phyloP scores from a whole-genome alignment of 2,329 filamentous ascomycete genomes.

The Podosphaera fusca region DNA sequence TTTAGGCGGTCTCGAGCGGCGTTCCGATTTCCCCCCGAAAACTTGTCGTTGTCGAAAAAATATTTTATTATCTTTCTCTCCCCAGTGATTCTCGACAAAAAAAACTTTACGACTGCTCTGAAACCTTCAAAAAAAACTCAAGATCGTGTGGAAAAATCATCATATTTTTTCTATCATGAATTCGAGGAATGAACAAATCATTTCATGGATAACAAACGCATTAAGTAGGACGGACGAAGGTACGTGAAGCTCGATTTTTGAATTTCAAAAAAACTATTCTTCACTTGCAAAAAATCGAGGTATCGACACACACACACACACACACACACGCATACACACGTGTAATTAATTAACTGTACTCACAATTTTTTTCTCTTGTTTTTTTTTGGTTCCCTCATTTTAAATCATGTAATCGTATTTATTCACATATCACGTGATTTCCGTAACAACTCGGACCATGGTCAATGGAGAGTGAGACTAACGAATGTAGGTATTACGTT shows the following conservation, averaged over 20 bases:
- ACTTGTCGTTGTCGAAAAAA: too few species aligned
- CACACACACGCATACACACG: background rate
- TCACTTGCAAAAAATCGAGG: background rate
- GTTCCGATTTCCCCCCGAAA: too few species aligned
- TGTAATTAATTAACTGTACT: background rate
- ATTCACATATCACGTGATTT: background rate
- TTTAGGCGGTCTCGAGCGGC: too few species aligned
- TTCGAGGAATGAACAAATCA: background rate
- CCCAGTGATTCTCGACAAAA: too few species aligned
- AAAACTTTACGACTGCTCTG: too few species aligned
- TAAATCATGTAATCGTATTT: background rate
- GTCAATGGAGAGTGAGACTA: background rate
- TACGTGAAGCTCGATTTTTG: background rate
- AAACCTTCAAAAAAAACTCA: too few species aligned
- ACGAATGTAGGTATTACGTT: constrained; percentile 4
- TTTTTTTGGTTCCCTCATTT: background rate
- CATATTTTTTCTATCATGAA: background rate
- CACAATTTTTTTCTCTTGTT: background rate
- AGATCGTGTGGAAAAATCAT: background rate
- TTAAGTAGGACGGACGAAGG: background rate
- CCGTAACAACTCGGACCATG: background rate
- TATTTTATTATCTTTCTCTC: too few species aligned
- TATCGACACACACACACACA: background rate
- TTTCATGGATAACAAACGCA: background rate
- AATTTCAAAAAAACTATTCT: background rate